phyloP scores from a whole-genome alignment of 768 basidiomycete species.

The Boletus barrowsii region DNA sequence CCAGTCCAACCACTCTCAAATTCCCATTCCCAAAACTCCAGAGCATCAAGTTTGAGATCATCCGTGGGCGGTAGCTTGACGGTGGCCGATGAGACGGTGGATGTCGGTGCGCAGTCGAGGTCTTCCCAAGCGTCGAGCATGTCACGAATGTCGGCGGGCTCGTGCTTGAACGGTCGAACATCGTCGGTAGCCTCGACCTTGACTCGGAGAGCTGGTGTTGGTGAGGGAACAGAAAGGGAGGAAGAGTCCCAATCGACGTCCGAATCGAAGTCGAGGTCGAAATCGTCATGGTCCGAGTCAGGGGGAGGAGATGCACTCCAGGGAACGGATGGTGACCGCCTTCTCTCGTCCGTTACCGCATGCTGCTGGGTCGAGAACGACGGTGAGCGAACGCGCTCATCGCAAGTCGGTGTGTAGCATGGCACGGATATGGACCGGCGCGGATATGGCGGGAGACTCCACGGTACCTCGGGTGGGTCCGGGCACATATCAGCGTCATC shows the following conservation, averaged over 20 bases:
- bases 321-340: constrained; percentile 59
- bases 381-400: constrained; percentile 34
- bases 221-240: constrained; percentile 22
- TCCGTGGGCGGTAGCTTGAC: constrained; percentile 32
- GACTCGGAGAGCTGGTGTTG: constrained; percentile 13
- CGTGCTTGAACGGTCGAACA: constrained; percentile 47
- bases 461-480: constrained; percentile 36
- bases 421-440: constrained; percentile 57
- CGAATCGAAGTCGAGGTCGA: constrained; percentile 51
- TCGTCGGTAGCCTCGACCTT: constrained; percentile 28
- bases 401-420: constrained; percentile 45
- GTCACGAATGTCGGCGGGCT: constrained; percentile 58
- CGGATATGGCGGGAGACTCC: constrained; percentile 56
- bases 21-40: constrained; percentile 37
- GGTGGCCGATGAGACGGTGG: constrained; percentile 27
- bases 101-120: constrained; percentile 40
- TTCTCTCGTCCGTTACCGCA: constrained; percentile 26
- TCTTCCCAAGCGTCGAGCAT: constrained; percentile 72
- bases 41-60: constrained; percentile 43
- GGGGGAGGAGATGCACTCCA: constrained; percentile 68
- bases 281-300: constrained; percentile 50
- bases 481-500: constrained; percentile 20
- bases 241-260: constrained; percentile 65
- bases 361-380: constrained; percentile 25
- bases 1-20: constrained; percentile 30